Base-by-base conservation (phyloP, 345 rosid species). In the Jatropha curcas region DNA sequence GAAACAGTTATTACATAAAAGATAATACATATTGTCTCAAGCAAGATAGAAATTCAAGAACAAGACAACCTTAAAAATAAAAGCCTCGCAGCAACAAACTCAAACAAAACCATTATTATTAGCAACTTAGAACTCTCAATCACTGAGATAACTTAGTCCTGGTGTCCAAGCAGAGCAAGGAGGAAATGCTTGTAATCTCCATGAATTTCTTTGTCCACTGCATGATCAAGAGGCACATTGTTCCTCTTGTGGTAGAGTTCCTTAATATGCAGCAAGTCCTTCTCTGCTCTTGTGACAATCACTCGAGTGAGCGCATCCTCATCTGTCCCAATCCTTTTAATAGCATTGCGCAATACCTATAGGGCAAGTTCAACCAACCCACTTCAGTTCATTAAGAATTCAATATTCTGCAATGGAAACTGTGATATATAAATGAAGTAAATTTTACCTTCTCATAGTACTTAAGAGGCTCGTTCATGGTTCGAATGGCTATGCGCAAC, bases 151-250 rank as follows among this genome's bases (percentile, higher is more conserved):
- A 16, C 22, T 78, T 35, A 80, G 19, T 75, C 81, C 63, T 78
- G 74, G 50, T 81, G 79, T 50, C 92, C 95, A 24, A 90, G 70
- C 56, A 90, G 81, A 72, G 88, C 60, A 28, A 86, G 86, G 59
- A 90, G 82, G 74, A 89, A 80, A 51, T 52, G 73, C 76, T 89
- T 73, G 78, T 86, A 85, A 53, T 89, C 90, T 11, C 92, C 92
- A 0, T 81, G 75, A 74, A 86, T 86, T 27, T 86, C 92, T 74
- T 82, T 85, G 56, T 86, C 90, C 58, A 88, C 85, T 14, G 81
- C 86, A 7, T 82, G 81, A 6, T 79, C 85, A 33, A 89, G 89
- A 20, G 81, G 13, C 31, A 75, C 82, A 43, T 88, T 88, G 87
- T 86, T 90, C 72, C 84, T 81, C 80, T 82, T 83, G 77, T 88